phyloP scores from a whole-genome alignment of 2,329 filamentous ascomycete species.

The Aspergillus pseudoterreus region DNA sequence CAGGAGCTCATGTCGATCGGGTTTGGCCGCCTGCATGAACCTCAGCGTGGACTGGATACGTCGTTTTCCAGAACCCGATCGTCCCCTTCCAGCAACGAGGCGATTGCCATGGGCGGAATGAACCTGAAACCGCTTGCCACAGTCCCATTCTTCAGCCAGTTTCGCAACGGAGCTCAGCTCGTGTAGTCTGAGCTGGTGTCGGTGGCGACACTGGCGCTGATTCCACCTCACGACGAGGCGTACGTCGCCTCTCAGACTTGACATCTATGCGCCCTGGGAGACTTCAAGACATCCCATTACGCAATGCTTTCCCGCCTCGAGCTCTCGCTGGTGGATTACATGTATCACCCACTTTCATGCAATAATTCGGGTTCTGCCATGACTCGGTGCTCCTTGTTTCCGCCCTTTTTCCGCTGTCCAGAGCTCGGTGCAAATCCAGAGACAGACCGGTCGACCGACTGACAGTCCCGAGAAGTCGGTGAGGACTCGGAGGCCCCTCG shows the following conservation, averaged over 20 bases:
- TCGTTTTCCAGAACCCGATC: constrained; percentile 22
- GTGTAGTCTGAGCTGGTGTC: not conserved
- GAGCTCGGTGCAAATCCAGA: not conserved
- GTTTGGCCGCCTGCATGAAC: constrained; percentile 3
- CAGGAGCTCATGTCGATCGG: constrained; percentile 14
- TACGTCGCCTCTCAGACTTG: not conserved
- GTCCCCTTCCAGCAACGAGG: constrained; percentile 16
- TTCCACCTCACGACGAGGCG: not conserved
- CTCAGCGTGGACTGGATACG: constrained; percentile 8
- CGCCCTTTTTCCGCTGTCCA: not conserved
- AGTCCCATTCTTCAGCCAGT: not conserved
- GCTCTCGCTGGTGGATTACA: not conserved
- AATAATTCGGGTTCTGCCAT: not conserved
- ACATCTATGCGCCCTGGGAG: not conserved
- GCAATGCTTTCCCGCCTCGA: not conserved
- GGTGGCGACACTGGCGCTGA: not conserved
- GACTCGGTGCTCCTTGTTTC: not conserved
- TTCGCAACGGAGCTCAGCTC: not conserved
- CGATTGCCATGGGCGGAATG: constrained; percentile 2
- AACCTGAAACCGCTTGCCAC: not conserved
- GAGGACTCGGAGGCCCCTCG: not conserved
- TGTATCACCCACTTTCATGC: constrained; percentile 3
- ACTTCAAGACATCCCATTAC: not conserved
- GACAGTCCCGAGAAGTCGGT: not conserved
- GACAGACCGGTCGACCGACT: not conserved